These are phyloP conservation scores for Cucurbitaria berberidis DNA, from an alignment of 2,329 filamentous ascomycete species.

Conservation along the genomic window DNA sequence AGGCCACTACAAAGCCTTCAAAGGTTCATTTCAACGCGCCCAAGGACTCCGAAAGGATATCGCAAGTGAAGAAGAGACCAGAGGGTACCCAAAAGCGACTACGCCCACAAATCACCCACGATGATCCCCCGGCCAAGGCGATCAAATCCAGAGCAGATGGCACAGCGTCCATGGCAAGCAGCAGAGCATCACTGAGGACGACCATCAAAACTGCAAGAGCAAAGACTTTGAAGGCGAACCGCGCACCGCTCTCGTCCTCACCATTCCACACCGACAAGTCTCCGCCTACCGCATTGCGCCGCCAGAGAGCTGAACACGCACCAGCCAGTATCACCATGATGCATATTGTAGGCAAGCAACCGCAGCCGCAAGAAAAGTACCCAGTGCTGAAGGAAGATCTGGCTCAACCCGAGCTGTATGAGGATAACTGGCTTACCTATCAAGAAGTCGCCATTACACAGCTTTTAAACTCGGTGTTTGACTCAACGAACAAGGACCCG, in stretches of 20 bases:
- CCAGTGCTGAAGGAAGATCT: slow-evolving; percentile 62
- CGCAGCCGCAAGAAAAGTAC: slow-evolving; percentile 50
- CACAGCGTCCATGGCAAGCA: slow-evolving; percentile 36
- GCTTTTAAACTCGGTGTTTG: slow-evolving; percentile 63
- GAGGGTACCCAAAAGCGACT: slow-evolving; percentile 43
- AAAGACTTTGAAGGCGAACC: slow-evolving; percentile 26
- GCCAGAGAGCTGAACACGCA: slow-evolving; percentile 29
- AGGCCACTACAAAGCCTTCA: slow-evolving; percentile 28
- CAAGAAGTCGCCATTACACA: slow-evolving; percentile 68
- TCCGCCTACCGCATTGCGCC: slow-evolving; percentile 43
- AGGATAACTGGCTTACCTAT: slow-evolving; percentile 67
- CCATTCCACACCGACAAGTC: slow-evolving; percentile 47
- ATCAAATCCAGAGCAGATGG: slow-evolving; percentile 38
- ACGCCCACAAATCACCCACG: slow-evolving; percentile 39
- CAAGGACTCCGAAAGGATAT: slow-evolving; percentile 22
- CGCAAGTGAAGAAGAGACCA: slow-evolving; percentile 28
- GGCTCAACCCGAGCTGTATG: slow-evolving; percentile 63
- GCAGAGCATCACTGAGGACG: slow-evolving; percentile 28
- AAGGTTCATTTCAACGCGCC: slow-evolving; percentile 39
- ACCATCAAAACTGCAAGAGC: slow-evolving; percentile 37
- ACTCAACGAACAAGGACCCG: slow-evolving; percentile 39
- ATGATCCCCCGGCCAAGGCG: slow-evolving; percentile 44
- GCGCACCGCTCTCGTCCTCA: slow-evolving; percentile 35
- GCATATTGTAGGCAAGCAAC: slow-evolving; percentile 40
- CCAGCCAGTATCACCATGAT: slow-evolving; percentile 43